These are phyloP conservation scores for Termitomyces sp. DNA, from an alignment of 768 basidiomycete species.

Conservation along the genomic window DNA sequence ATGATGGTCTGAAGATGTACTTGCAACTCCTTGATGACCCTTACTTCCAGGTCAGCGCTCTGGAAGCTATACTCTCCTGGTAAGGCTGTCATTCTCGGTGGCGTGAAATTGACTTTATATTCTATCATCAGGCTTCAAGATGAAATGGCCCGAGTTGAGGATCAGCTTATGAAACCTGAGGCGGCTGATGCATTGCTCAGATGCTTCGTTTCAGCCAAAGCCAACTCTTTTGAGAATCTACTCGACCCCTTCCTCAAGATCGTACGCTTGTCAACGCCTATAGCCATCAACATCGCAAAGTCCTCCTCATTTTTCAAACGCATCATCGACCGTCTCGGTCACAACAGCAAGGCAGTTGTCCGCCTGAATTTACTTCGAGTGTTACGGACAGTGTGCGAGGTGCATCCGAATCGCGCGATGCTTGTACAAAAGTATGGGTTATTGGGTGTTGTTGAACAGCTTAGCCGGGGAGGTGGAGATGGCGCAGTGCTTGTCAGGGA, in stretches of 20 bases:
- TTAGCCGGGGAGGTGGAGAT: slow-evolving; percentile 75
- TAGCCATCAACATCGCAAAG: slow-evolving; percentile 78
- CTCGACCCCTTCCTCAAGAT: slow-evolving; percentile 94
- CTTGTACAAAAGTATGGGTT: slow-evolving; percentile 83
- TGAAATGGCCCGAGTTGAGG: slow-evolving; percentile 92
- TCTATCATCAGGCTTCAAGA: slow-evolving; percentile 77
- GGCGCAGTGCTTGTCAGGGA: slow-evolving; percentile 90
- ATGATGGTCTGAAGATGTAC: slow-evolving; percentile 85
- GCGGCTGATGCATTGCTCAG: slow-evolving; percentile 68
- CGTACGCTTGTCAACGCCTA: slow-evolving; percentile 68
- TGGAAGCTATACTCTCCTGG: slow-evolving; percentile 92
- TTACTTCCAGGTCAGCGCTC: slow-evolving; percentile 88
- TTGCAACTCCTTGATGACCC: slow-evolving; percentile 76
- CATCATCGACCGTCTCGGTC: slow-evolving; percentile 75
- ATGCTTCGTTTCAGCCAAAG: slow-evolving; percentile 83
- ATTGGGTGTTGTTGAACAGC: slow-evolving; percentile 72
- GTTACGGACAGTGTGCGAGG: slow-evolving; percentile 82
- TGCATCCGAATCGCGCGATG: slow-evolving; percentile 80
- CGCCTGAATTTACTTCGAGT: slow-evolving; percentile 88
- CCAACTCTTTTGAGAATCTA: slow-evolving; percentile 88
- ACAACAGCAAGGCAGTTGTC: slow-evolving; percentile 79
- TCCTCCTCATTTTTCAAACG: slow-evolving; percentile 82
- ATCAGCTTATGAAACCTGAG: slow-evolving; percentile 68
- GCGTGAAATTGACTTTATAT: neutral
- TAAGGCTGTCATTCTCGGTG: slow-evolving; percentile 31